These are phyloP conservation scores for Hsuehochloa calcarea DNA, from an alignment of 176 grass and related monocot species.

Conservation along the genomic window DNA sequence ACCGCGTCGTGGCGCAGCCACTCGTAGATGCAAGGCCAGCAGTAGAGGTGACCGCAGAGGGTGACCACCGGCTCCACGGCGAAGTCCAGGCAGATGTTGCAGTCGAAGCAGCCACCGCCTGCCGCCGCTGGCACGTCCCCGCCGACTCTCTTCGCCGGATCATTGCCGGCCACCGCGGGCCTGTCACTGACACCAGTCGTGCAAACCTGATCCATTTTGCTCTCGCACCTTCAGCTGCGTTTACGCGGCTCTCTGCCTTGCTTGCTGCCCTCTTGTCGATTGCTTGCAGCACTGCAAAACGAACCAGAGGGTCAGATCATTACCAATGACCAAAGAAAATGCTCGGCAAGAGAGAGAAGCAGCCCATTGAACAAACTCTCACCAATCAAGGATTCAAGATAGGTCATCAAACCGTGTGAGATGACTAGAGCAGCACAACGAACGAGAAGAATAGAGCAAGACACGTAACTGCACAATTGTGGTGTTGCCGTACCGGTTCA, in stretches of 20 bases:
- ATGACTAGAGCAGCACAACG: background rate
- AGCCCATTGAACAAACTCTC: background rate
- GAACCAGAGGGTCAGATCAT: slow-evolving; percentile 3
- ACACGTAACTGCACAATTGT: background rate
- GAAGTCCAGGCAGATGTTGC: slow-evolving; percentile 90
- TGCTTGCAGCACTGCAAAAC: slow-evolving; percentile 23
- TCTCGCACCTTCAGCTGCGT: background rate
- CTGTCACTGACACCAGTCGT: background rate
- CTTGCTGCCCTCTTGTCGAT: background rate
- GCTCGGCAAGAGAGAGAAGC: background rate
- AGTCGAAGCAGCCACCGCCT: slow-evolving; percentile 70
- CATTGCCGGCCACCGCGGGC: background rate
- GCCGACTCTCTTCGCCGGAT: slow-evolving; percentile 13
- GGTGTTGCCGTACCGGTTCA: slow-evolving; percentile 18
- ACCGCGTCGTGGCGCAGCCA: slow-evolving; percentile 58
- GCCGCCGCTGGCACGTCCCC: background rate
- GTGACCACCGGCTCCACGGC: slow-evolving; percentile 85
- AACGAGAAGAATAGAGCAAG: background rate
- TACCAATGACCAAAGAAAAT: background rate
- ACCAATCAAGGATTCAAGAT: background rate
- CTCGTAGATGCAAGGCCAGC: slow-evolving; percentile 98
- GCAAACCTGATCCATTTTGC: slow-evolving; percentile 12
- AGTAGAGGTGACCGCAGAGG: slow-evolving; percentile 92
- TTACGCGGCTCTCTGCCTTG: background rate
- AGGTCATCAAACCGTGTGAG: background rate